These are phyloP conservation scores for Chrysosporium queenslandicum DNA, from an alignment of 2,329 filamentous ascomycete genomes.

Conservation along the genomic window DNA sequence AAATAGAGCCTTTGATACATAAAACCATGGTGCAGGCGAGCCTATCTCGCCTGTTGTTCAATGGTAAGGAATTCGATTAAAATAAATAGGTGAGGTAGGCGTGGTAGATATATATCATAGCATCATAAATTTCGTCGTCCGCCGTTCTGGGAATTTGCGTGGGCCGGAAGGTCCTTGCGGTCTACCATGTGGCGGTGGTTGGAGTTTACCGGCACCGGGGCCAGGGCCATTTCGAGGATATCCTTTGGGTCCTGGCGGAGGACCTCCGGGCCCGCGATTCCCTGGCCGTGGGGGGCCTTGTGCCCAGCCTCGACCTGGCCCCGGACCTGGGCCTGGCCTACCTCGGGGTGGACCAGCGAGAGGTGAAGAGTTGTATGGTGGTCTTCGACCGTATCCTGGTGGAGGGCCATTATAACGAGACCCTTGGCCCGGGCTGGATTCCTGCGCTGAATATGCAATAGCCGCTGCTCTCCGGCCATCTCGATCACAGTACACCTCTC, in stretches of 20 bases:
- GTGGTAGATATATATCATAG: constrained; percentile 30
- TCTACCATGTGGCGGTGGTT: constrained; percentile 18
- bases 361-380: not conserved
- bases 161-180: constrained; percentile 8
- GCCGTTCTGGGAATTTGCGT: constrained; percentile 40
- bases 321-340: constrained; percentile 12
- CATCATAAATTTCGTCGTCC: constrained; percentile 43
- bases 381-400: constrained; percentile 19
- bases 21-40: too few species aligned
- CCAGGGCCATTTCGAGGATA: constrained; percentile 6
- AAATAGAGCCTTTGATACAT: too few species aligned
- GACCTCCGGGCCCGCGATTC: constrained; percentile 15
- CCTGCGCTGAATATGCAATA: constrained; percentile 25
- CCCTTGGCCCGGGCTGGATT: constrained; percentile 1
- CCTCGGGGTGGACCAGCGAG: constrained; percentile 11
- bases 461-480: constrained; percentile 59
- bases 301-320: constrained; percentile 1
- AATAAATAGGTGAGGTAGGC: too few species aligned
- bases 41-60: too few species aligned
- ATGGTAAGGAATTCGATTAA: not conserved
- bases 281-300: not conserved
- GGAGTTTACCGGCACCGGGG: constrained; percentile 16
- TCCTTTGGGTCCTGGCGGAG: not conserved
- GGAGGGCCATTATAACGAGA: constrained; percentile 18
- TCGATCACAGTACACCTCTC: constrained; percentile 71